Evolutionary conservation across 371 early-diverging fungal genomes (phyloP).

Genomic region (Coelomomyces lativittatus): DNA sequence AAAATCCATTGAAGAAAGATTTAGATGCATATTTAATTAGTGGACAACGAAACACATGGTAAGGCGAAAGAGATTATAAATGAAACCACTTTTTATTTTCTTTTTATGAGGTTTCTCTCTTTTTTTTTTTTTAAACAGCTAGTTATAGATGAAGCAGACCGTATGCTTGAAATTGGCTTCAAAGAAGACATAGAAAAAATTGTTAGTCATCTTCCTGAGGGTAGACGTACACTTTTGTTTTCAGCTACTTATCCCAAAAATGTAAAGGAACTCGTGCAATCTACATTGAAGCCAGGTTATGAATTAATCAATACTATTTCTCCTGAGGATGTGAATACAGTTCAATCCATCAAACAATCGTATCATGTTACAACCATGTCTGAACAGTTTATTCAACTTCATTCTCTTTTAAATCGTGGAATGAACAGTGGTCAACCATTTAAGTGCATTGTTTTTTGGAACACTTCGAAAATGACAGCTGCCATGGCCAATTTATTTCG

Average conservation of each 20-base stretch:
- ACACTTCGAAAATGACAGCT: slow-evolving; percentile 60
- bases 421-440: slow-evolving; percentile 2
- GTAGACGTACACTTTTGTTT: slow-evolving; percentile 90
- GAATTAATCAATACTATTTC: slow-evolving; percentile 55
- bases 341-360: slow-evolving; percentile 56
- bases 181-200: slow-evolving; percentile 73
- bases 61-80: too few species aligned
- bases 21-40: too few species aligned
- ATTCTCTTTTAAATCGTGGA: neutral
- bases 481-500: slow-evolving; percentile 49
- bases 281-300: slow-evolving; percentile 41
- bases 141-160: slow-evolving; percentile 97
- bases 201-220: slow-evolving; percentile 48
- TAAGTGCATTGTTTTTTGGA: slow-evolving; percentile 81
- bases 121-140: slow-evolving; percentile 35
- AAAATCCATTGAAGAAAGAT: too few species aligned
- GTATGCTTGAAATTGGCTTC: slow-evolving; percentile 96
- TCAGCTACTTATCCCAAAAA: slow-evolving; percentile 86
- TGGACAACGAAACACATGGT: too few species aligned
- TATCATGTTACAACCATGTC: slow-evolving; percentile 43
- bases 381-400: slow-evolving; percentile 37
- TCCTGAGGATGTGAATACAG: slow-evolving; percentile 56
- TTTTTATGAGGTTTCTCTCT: too few species aligned
- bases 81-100: too few species aligned
- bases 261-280: slow-evolving; percentile 57